Evolutionary conservation across 2,329 filamentous ascomycete species (phyloP).

Genomic region (Talaromyces atroroseus): DNA sequence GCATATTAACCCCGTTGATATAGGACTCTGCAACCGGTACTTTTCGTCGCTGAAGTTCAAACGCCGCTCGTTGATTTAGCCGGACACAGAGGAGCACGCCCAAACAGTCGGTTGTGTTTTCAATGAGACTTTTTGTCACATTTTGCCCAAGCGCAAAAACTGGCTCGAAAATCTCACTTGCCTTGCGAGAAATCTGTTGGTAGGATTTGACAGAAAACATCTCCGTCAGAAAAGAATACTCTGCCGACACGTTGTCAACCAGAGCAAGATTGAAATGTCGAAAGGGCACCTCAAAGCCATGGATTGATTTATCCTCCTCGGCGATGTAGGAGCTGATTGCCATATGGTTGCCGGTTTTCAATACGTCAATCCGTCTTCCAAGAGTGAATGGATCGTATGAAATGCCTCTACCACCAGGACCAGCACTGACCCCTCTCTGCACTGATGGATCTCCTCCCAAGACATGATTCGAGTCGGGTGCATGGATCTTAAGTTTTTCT

Average conservation of each 20-base stretch:
- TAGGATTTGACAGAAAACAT: constrained; percentile 81
- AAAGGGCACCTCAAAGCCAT: constrained; percentile 87
- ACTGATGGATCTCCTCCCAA: constrained; percentile 71
- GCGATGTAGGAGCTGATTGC: constrained; percentile 84
- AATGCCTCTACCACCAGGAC: constrained; percentile 21
- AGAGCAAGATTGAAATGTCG: constrained; percentile 91
- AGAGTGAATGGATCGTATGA: constrained; percentile 81
- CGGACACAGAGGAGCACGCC: constrained; percentile 88
- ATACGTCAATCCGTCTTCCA: constrained; percentile 75
- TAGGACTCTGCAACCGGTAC: constrained; percentile 85
- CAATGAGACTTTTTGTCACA: constrained; percentile 69
- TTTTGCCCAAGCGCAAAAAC: constrained; percentile 77
- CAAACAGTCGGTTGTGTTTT: constrained; percentile 74
- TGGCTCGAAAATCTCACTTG: constrained; percentile 81
- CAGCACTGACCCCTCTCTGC: constrained; percentile 46
- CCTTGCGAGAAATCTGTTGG: constrained; percentile 72
- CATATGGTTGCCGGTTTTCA: constrained; percentile 66
- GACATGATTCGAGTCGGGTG: constrained; percentile 75
- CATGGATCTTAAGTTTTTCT: constrained; percentile 76
- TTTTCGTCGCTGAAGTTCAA: constrained; percentile 86
- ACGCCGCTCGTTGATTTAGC: constrained; percentile 88
- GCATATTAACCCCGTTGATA: constrained; percentile 91
- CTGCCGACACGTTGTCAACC: constrained; percentile 86
- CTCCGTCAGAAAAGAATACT: constrained; percentile 86
- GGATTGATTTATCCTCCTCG: constrained; percentile 78